Percentiles rank a stretch among this genome's conserved stretches.
Evolutionary conservation across 2,329 filamentous ascomycete genomes (phyloP).

Genomic region (Xylaria hypoxylon): DNA sequence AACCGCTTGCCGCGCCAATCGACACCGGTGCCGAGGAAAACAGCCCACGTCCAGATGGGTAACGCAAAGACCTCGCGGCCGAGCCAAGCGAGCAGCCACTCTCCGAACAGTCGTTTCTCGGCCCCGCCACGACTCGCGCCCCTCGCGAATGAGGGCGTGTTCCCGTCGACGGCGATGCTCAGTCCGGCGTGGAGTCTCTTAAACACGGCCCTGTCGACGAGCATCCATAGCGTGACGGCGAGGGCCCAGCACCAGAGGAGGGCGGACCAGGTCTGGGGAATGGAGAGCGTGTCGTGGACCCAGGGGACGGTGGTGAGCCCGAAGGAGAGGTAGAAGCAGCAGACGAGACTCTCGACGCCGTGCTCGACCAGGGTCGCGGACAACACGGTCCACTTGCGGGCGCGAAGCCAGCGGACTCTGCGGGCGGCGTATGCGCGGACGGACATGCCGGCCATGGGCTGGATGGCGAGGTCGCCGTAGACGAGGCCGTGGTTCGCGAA

Average conservation of each 20-base stretch:
- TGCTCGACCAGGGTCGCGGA: constrained; percentile 92
- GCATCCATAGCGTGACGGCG: constrained; percentile 77
- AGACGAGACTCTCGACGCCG: constrained; percentile 88
- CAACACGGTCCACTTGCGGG: constrained; percentile 93
- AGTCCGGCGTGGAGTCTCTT: constrained; percentile 77
- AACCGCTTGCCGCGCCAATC: constrained; percentile 88
- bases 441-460: constrained; percentile 87
- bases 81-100: constrained; percentile 87
- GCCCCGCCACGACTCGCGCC: constrained; percentile 56
- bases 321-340: constrained; percentile 82
- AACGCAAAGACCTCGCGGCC: constrained; percentile 84
- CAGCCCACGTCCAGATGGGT: constrained; percentile 91
- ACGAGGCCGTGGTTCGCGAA: constrained; percentile 85
- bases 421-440: constrained; percentile 81
- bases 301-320: constrained; percentile 79
- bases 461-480: constrained; percentile 87
- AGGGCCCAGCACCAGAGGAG: constrained; percentile 74
- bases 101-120: constrained; percentile 67
- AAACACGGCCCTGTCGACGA: constrained; percentile 79
- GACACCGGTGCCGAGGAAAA: constrained; percentile 87
- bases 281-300: constrained; percentile 63
- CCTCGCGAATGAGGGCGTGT: constrained; percentile 80
- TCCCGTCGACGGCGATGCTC: constrained; percentile 75
- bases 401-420: constrained; percentile 88
- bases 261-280: constrained; percentile 74